phyloP scores from a whole-genome alignment of 2,329 filamentous ascomycete genomes.

The Aspergillaceae sp. region DNA sequence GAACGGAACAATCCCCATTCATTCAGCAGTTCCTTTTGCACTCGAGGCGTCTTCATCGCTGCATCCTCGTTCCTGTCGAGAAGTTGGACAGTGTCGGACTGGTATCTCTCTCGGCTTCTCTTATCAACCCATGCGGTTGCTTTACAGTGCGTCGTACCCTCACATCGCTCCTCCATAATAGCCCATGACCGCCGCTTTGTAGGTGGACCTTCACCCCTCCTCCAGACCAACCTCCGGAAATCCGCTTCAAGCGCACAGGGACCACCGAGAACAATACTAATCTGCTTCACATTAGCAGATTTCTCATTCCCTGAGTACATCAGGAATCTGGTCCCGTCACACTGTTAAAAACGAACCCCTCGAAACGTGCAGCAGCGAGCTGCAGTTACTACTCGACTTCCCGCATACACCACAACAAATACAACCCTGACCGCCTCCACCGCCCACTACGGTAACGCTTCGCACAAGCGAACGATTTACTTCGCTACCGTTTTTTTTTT shows the following conservation, averaged over 20 bases:
- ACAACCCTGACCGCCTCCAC: constrained; percentile 19
- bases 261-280: not conserved
- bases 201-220: constrained; percentile 1
- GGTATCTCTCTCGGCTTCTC: not conserved
- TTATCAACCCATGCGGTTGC: not conserved
- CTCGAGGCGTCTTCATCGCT: not conserved
- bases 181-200: not conserved
- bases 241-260: not conserved
- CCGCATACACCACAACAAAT: constrained; percentile 1
- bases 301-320: not conserved
- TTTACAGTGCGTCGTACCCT: not conserved
- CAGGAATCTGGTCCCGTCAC: not conserved
- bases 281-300: not conserved
- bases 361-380: not conserved
- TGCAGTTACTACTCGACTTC: not conserved
- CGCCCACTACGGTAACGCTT: constrained; percentile 12
- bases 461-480: constrained; percentile 2
- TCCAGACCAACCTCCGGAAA: not conserved
- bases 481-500: constrained; percentile 1
- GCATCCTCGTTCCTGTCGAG: not conserved
- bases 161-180: not conserved
- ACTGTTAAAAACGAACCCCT: not conserved
- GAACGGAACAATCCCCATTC: not conserved
- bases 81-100: not conserved
- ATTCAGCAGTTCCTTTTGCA: not conserved